These are phyloP conservation scores for Skeletonema tropicum DNA, from an alignment of 108 stramenopile species.

Conservation along the genomic window DNA sequence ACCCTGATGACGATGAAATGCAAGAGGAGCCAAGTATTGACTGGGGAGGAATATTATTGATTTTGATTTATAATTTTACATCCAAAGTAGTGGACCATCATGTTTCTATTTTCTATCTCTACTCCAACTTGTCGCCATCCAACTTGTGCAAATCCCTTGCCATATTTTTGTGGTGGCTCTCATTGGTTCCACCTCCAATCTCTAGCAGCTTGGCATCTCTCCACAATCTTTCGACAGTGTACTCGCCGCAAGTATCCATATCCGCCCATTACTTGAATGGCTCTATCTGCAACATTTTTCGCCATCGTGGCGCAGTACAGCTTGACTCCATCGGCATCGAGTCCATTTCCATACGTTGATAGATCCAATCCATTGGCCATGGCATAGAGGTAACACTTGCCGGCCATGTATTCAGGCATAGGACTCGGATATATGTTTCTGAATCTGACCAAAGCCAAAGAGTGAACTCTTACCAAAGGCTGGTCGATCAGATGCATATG, in stretches of 20 bases:
- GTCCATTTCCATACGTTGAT: conserved; percentile 71
- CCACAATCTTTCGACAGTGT: conserved; percentile 96
- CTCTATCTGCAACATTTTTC: conserved; percentile 95
- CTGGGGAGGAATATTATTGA: conserved; percentile 20
- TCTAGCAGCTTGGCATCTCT: conserved; percentile 98
- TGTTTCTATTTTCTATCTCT: not conserved
- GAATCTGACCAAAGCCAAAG: conserved; percentile 94
- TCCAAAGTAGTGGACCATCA: not conserved
- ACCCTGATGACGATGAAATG: conserved; percentile 40
- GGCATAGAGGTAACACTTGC: conserved; percentile 91
- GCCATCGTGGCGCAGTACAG: conserved; percentile 95
- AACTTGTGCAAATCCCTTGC: conserved; percentile 66
- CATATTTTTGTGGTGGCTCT: conserved; percentile 99
- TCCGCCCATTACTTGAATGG: conserved; percentile 98
- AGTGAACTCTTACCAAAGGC: conserved; percentile 92
- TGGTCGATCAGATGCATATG: conserved; percentile 85
- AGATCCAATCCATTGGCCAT: conserved; percentile 88
- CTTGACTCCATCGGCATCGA: conserved; percentile 99
- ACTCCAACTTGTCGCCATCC: conserved; percentile 50
- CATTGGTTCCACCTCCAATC: conserved; percentile 99
- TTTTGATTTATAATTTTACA: not conserved
- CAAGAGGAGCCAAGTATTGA: conserved; percentile 27
- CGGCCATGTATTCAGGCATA: conserved; percentile 99
- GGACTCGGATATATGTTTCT: conserved; percentile 89
- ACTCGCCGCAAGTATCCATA: conserved; percentile 99